Conservation (phyloP, 306 rosid genomes). For the Rosa persica region DNA sequence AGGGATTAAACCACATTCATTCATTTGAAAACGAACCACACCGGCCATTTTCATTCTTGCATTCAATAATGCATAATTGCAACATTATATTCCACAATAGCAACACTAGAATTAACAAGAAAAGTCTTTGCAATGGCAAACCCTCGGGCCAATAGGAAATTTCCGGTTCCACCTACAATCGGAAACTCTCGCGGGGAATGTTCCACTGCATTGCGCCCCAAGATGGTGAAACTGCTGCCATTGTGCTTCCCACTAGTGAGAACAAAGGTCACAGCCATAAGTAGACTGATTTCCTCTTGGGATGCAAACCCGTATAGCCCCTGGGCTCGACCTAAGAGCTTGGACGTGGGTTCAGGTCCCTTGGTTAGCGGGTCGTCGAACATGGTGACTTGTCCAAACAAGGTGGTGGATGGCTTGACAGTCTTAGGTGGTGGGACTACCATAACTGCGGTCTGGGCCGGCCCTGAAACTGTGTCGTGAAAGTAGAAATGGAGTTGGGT, state of each 20-base stretch:
- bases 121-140: background rate
- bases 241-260: conserved; percentile 1
- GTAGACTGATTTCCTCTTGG: background rate
- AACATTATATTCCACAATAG: conserved; percentile 6
- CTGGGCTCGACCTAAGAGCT: conserved; percentile 20
- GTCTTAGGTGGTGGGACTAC: conserved; percentile 2
- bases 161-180: background rate
- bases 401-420: background rate
- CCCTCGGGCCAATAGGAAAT: conserved; percentile 3
- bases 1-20: background rate
- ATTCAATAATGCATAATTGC: background rate
- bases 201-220: conserved; percentile 11
- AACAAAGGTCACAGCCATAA: background rate
- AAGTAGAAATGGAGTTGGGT: conserved; percentile 5
- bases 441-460: background rate
- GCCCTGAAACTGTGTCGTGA: conserved; percentile 15
- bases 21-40: background rate
- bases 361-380: conserved; percentile 5
- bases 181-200: conserved; percentile 16
- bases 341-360: conserved; percentile 9
- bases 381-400: background rate
- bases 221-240: conserved; percentile 10
- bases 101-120: background rate
- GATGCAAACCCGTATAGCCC: conserved; percentile 16
- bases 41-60: background rate